A percentile compares a stretch with the other conserved stretches of the same genome.
Conservation (phyloP, 805 yeast species). For the Zygoascus tannicola region DNA sequence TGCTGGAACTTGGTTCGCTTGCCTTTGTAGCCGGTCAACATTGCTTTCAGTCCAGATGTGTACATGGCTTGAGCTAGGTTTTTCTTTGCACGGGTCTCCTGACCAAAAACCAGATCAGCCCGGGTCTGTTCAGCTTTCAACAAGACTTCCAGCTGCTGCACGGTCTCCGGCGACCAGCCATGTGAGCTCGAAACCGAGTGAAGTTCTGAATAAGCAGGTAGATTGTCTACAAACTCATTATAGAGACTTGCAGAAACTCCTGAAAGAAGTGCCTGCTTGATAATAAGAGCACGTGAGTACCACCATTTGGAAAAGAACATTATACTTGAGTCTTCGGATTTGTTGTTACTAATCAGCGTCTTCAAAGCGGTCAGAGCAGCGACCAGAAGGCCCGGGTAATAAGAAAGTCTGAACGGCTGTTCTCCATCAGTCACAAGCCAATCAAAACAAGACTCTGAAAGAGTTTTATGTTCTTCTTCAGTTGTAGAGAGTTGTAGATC, state of each 20-base stretch:
- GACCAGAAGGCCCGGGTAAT: conserved; percentile 39
- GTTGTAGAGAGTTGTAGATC: conserved; percentile 29
- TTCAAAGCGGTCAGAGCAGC: conserved; percentile 40
- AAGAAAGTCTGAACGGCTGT: conserved; percentile 53
- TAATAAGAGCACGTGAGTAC: conserved; percentile 27
- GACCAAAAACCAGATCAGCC: conserved; percentile 27
- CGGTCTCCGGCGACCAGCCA: conserved; percentile 28
- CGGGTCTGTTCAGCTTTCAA: conserved; percentile 64
- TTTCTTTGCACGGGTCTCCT: conserved; percentile 21
- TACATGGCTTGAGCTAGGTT: conserved; percentile 25
- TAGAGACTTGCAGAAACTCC: conserved; percentile 21
- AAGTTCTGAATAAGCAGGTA: conserved; percentile 3
- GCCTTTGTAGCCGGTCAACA: conserved; percentile 82
- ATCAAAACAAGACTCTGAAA: conserved; percentile 27
- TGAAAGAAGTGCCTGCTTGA: conserved; percentile 28
- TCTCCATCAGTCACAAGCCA: conserved; percentile 55
- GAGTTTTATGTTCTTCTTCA: conserved; percentile 6
- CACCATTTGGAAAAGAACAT: conserved; percentile 20
- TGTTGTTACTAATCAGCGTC: conserved; percentile 15
- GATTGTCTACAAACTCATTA: conserved; percentile 16
- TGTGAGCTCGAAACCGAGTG: conserved; percentile 11
- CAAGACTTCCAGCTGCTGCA: neutral
- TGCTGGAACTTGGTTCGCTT: conserved; percentile 77
- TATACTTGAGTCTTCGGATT: neutral
- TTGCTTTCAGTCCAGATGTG: conserved; percentile 52